These are phyloP conservation scores for Kokia cookei DNA, from an alignment of 441 rosid species.

Conservation along the genomic window DNA sequence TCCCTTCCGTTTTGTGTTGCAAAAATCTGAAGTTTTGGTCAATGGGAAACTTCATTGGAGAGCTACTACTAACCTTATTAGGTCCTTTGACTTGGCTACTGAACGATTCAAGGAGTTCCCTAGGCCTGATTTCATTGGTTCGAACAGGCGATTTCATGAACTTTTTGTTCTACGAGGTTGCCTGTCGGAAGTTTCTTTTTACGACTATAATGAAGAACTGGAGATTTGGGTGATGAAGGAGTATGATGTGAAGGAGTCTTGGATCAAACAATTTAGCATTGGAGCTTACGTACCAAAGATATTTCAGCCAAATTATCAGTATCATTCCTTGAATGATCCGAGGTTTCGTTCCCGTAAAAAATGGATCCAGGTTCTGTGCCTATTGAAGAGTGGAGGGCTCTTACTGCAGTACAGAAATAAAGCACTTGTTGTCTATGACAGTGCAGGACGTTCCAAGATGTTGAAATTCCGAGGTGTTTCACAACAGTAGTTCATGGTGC, in stretches of 20 bases:
- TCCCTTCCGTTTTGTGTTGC: conserved; percentile 35
- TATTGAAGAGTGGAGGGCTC: conserved; percentile 50
- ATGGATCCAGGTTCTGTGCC: conserved; percentile 26
- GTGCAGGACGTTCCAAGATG: too few relatives aligned
- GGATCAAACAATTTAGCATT: conserved; percentile 54
- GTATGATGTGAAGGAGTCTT: conserved; percentile 56
- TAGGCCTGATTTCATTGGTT: conserved; percentile 51
- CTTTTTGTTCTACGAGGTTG: conserved; percentile 48
- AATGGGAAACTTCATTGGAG: conserved; percentile 77
- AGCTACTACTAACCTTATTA: conserved; percentile 40
- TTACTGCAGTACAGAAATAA: conserved; percentile 60
- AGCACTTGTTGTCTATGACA: conserved; percentile 47
- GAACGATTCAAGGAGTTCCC: conserved; percentile 68
- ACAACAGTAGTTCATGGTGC: too few relatives aligned
- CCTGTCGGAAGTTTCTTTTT: conserved; percentile 47
- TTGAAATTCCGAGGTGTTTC: too few relatives aligned
- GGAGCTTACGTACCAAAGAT: conserved; percentile 21
- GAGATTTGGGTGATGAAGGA: conserved; percentile 86
- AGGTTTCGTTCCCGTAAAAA: too few relatives aligned
- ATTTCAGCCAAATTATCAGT: too few relatives aligned
- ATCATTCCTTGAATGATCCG: too few relatives aligned
- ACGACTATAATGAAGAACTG: conserved; percentile 46
- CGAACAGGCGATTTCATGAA: conserved; percentile 43
- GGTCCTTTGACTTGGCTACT: conserved; percentile 59
- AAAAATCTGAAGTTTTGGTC: conserved; percentile 53